Conservation (phyloP, 768 basidiomycete species). For the Kwoniella pini region DNA sequence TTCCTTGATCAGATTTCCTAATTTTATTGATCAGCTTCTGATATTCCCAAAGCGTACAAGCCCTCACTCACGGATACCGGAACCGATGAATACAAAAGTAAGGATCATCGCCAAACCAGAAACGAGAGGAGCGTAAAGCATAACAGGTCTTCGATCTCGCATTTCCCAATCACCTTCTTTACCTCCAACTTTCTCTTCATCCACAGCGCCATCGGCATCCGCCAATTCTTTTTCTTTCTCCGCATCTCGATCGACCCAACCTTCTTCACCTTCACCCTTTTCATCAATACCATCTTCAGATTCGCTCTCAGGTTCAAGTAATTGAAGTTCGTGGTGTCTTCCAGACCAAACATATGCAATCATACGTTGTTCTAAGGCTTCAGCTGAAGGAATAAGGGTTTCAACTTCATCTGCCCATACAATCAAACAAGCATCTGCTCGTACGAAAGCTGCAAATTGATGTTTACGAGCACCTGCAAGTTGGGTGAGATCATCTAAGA, state of each 20-base stretch:
- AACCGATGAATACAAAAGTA: conserved; percentile 46
- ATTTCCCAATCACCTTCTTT: conserved; percentile 41
- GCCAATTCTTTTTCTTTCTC: conserved; percentile 32
- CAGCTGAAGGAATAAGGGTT: conserved; percentile 64
- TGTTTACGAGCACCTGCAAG: conserved; percentile 82
- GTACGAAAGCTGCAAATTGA: conserved; percentile 83
- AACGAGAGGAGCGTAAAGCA: conserved; percentile 51
- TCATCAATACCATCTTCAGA: conserved; percentile 27
- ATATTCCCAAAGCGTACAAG: too few species aligned
- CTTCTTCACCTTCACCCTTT: conserved; percentile 24
- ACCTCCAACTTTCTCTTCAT: conserved; percentile 31
- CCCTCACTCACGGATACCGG: conserved; percentile 53
- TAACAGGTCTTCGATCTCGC: conserved; percentile 45
- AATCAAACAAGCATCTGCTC: conserved; percentile 79
- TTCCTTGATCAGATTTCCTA: conserved; percentile 69
- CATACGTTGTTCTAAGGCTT: conserved; percentile 65
- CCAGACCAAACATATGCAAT: conserved; percentile 76
- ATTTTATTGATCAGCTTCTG: too few species aligned
- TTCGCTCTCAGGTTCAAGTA: conserved; percentile 29
- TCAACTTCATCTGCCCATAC: conserved; percentile 83
- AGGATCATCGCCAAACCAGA: conserved; percentile 51
- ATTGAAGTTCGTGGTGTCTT: conserved; percentile 33
- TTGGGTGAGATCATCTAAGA: conserved; percentile 73
- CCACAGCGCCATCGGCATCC: conserved; percentile 35
- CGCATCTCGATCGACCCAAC: conserved; percentile 35